Conservation (phyloP, 257 asterid species). For the Solanum bukasovii region DNA sequence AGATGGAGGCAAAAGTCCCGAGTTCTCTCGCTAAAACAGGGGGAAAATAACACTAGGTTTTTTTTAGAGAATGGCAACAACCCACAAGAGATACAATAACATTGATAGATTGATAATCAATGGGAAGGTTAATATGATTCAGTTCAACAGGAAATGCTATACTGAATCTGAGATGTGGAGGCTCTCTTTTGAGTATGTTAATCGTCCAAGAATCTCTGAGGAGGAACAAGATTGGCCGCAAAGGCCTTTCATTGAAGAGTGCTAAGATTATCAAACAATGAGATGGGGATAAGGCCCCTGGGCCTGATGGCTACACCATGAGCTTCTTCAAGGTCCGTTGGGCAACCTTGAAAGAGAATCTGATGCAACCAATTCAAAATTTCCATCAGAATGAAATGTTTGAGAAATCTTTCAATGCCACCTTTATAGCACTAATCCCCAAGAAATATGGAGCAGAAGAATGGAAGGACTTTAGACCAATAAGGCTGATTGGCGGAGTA, state of each 20-base stretch:
- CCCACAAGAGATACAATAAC: neutral
- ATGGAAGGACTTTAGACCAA: neutral
- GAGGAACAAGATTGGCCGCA: neutral
- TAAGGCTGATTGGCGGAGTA: neutral
- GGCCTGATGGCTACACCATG: neutral
- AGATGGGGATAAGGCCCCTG: neutral
- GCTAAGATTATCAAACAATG: neutral
- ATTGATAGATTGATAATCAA: neutral
- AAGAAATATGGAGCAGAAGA: neutral
- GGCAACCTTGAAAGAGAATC: neutral
- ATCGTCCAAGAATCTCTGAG: neutral
- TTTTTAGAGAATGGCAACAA: neutral
- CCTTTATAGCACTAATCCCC: neutral
- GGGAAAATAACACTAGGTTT: neutral
- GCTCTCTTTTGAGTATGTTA: neutral
- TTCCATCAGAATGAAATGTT: neutral
- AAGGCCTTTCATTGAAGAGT: neutral
- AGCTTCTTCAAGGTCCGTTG: neutral
- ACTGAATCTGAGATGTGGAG: neutral
- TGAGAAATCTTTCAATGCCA: neutral
- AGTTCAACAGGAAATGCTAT: neutral
- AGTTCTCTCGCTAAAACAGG: neutral
- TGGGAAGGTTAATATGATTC: neutral
- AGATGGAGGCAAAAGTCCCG: neutral
- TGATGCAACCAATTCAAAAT: neutral